phyloP scores from a whole-genome alignment of 495 filamentous ascomycete species.

The Neurospora tetrasperma region DNA sequence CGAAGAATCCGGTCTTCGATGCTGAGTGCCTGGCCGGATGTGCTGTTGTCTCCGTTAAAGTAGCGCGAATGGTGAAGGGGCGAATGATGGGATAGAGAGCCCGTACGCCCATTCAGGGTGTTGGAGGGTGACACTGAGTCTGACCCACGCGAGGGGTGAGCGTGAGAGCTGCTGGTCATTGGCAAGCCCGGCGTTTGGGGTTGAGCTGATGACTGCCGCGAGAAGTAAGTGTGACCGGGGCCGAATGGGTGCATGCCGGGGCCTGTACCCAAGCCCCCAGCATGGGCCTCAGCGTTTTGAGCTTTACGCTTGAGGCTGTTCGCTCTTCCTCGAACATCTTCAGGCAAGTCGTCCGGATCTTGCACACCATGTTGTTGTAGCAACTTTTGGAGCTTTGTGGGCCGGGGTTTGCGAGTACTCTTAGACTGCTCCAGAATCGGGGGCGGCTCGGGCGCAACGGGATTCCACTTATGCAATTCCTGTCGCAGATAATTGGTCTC shows the following conservation, averaged over 20 bases:
- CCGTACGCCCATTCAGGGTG: slow-evolving; percentile 20
- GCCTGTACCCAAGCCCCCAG: slow-evolving; percentile 23
- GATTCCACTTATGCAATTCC: slow-evolving; percentile 92
- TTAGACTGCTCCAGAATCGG: slow-evolving; percentile 74
- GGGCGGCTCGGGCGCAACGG: slow-evolving; percentile 77
- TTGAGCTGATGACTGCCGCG: slow-evolving; percentile 26
- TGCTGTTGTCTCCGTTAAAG: slow-evolving; percentile 25
- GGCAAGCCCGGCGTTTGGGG: slow-evolving; percentile 30
- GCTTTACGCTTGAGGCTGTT: slow-evolving; percentile 52
- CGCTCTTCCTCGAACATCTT: slow-evolving; percentile 64
- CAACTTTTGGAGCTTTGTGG: slow-evolving; percentile 95
- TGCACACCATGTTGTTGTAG: slow-evolving; percentile 79
- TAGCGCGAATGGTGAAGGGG: slow-evolving; percentile 23
- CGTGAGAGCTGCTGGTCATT: slow-evolving; percentile 21
- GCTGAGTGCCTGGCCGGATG: slow-evolving; percentile 23
- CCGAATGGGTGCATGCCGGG: slow-evolving; percentile 26
- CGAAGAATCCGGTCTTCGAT: slow-evolving; percentile 33
- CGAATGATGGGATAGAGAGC: slow-evolving; percentile 14
- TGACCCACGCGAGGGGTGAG: slow-evolving; percentile 15
- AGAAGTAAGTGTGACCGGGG: slow-evolving; percentile 26
- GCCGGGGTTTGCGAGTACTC: slow-evolving; percentile 93
- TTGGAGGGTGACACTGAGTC: slow-evolving; percentile 21
- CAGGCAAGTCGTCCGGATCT: slow-evolving; percentile 79
- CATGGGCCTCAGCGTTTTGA: slow-evolving; percentile 33
- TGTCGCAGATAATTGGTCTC: slow-evolving; percentile 98